Percentiles rank a stretch among this genome's conserved stretches.
Conservation (phyloP, 305 asterid species). For the Euphrasia arctica region DNA sequence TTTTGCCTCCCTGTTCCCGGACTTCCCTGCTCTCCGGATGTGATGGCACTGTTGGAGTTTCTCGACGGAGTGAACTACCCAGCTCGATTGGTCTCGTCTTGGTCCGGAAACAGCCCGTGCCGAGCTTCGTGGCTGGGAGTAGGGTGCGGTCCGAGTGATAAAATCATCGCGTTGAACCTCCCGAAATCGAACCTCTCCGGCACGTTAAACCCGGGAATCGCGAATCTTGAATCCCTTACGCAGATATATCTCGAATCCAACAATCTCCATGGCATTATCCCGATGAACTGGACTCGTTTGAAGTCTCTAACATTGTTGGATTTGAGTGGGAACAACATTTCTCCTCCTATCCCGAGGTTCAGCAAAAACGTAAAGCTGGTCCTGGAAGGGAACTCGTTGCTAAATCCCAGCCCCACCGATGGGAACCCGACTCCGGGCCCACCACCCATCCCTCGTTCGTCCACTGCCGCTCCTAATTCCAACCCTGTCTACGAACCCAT, state of each 20-base stretch:
- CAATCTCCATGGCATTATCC: slow-evolving; percentile 60
- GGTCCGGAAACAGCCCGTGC: slow-evolving; percentile 79
- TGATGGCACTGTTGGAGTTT: slow-evolving; percentile 65
- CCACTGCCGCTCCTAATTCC: slow-evolving; percentile 26
- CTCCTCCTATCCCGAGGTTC: slow-evolving; percentile 70
- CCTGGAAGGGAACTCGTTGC: slow-evolving; percentile 48
- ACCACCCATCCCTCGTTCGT: slow-evolving; percentile 33
- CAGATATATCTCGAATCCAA: slow-evolving; percentile 52
- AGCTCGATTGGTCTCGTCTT: slow-evolving; percentile 52
- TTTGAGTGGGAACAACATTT: slow-evolving; percentile 58
- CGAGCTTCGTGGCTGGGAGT: slow-evolving; percentile 59
- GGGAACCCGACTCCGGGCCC: slow-evolving; percentile 13
- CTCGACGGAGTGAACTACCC: slow-evolving; percentile 78
- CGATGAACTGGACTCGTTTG: slow-evolving; percentile 57
- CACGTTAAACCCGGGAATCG: slow-evolving; percentile 59
- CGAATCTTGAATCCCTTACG: slow-evolving; percentile 56
- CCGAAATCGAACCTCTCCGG: slow-evolving; percentile 64
- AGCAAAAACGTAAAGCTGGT: slow-evolving; percentile 38
- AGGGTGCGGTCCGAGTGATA: slow-evolving; percentile 47
- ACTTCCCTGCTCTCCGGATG: slow-evolving; percentile 52
- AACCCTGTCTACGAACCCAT: slow-evolving; percentile 27
- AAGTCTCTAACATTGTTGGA: slow-evolving; percentile 55
- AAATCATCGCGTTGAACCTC: slow-evolving; percentile 50
- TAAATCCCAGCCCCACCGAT: slow-evolving; percentile 30
- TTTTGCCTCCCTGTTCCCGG: slow-evolving; percentile 60